Evolutionary conservation across 208 protist genomes (phyloP).

Genomic region (Acanthamoeba quina): DNA sequence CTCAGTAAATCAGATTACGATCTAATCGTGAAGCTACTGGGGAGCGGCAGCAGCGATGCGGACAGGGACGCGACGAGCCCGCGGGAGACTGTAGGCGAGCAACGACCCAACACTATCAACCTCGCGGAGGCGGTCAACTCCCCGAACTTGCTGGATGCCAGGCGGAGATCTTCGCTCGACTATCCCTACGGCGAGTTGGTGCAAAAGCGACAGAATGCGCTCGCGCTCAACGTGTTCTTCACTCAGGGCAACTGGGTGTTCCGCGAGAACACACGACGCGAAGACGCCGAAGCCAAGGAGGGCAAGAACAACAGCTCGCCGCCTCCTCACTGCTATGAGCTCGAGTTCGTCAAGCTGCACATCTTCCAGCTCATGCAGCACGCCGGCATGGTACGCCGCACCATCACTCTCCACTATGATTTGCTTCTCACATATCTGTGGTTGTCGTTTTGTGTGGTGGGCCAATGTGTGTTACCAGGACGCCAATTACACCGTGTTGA

Average conservation of each 20-base stretch:
- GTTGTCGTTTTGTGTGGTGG: neutral
- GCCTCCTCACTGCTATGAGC: conserved; percentile 39
- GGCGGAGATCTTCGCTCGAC: neutral
- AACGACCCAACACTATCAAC: neutral
- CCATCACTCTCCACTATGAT: neutral
- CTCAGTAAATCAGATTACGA: conserved; percentile 68
- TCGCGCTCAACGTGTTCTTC: conserved; percentile 72
- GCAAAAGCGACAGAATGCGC: conserved; percentile 58
- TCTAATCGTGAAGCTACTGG: conserved; percentile 31
- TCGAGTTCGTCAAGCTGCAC: conserved; percentile 71
- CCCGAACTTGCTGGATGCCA: neutral
- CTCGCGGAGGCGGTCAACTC: neutral
- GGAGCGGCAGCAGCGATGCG: neutral
- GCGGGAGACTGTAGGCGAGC: neutral
- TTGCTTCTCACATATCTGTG: neutral
- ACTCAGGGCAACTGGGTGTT: conserved; percentile 75
- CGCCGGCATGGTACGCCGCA: conserved; percentile 17
- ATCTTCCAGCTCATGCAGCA: conserved; percentile 67
- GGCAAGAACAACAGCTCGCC: neutral
- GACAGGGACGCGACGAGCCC: neutral
- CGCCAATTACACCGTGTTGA: conserved; percentile 67
- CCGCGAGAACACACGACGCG: conserved; percentile 17
- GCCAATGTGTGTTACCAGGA: neutral
- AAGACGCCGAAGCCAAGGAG: neutral
- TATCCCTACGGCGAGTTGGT: conserved; percentile 34